Base-by-base conservation (phyloP, 768 basidiomycete genomes). In the Boletus sensibilis region DNA sequence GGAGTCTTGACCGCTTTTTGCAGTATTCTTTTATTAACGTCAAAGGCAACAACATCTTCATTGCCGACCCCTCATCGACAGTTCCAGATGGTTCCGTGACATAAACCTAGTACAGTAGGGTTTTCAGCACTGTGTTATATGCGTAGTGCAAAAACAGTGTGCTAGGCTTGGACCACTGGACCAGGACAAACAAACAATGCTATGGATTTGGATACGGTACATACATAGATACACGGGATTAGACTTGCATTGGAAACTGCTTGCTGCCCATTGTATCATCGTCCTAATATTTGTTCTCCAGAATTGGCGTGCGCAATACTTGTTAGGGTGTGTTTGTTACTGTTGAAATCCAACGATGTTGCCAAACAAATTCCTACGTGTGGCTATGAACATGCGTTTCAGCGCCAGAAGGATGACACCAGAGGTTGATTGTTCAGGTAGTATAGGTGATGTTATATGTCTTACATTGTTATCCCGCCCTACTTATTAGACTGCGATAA, bases 11-110 rank as follows among this genome's bases (percentile, higher is more conserved):
- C 46, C 21, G 5, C 31, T 10, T 23, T 52, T 42, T 21, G 9
- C 50, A 81, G 79, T 83, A 82, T 60, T 83, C 82, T 11, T 83
- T 83, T 73, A 64, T 83, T 55, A 83, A 83, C 57, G 64, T 76
- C 65, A 79, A 76, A 49, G 82, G 82, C 51, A 61, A 70, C 56
- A 82, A 81, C 58, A 59, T 75, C 56, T 83, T 83, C 65, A 76
- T 81, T 33, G 49, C 58, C 5, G 71, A 72, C 48, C 62, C 68
- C 1, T 43, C 43, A 18, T 35, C 41, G 5, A 2, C 27, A 18
- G 27, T 31, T 34, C 46, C 53, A 1, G 54, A 64, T 8, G 40
- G 41, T 9, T 44, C 59, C 16, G 57, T 65, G 45, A 58, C 50
- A 53, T 73, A 54, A 42, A 39, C 31, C 39, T 49, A n/a, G n/a